phyloP scores from a whole-genome alignment of 768 basidiomycete genomes.

The Phlebiopsis flavidoalba region DNA sequence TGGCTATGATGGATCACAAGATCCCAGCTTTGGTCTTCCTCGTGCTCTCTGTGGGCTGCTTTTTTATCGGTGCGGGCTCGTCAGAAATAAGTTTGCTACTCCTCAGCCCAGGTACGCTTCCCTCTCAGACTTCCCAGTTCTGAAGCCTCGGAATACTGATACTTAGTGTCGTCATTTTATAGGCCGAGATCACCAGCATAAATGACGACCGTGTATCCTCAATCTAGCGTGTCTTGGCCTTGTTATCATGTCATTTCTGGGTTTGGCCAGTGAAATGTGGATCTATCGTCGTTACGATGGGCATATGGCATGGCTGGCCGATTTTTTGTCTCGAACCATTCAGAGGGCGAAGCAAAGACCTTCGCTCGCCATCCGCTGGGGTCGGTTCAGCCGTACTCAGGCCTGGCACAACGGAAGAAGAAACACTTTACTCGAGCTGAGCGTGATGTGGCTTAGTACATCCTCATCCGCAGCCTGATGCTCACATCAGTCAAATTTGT shows the following conservation, averaged over 20 bases:
- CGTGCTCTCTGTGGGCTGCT: conserved; percentile 73
- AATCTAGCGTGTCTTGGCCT: conserved; percentile 63
- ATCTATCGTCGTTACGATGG: conserved; percentile 19
- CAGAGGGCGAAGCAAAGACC: not conserved
- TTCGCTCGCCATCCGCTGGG: not conserved
- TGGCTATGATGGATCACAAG: conserved; percentile 78
- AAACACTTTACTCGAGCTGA: not conserved
- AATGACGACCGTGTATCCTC: conserved; percentile 67
- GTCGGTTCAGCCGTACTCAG: not conserved
- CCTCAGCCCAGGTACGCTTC: conserved; percentile 53
- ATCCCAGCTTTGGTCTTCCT: conserved; percentile 73
- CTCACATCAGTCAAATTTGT: not conserved
- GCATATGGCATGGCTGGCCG: not conserved
- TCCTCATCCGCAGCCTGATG: not conserved
- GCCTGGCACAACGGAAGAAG: not conserved
- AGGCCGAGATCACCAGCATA: conserved; percentile 45
- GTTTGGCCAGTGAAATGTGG: conserved; percentile 65
- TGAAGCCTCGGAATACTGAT: not conserved
- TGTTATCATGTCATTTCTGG: conserved; percentile 53
- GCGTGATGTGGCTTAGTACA: not conserved
- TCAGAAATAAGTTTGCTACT: conserved; percentile 68
- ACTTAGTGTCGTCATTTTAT: not conserved
- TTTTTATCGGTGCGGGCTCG: conserved; percentile 71
- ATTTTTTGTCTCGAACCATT: not conserved
- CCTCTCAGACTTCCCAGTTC: not conserved